Evolutionary conservation across 768 basidiomycete genomes (phyloP).

Genomic region (Tylopilus sp.): DNA sequence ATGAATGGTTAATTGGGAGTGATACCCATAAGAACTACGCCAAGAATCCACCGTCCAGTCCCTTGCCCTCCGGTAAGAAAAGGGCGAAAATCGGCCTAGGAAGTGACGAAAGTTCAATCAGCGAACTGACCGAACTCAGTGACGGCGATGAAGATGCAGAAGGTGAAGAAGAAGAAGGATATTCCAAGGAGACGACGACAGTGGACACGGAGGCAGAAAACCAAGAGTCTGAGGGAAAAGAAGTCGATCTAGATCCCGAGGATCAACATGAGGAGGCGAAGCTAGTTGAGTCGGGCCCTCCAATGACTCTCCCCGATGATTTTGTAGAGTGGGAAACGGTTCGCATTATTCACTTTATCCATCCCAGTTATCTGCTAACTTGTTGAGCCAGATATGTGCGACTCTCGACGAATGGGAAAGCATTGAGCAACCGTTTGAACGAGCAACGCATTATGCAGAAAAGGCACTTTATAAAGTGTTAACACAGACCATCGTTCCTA

Average conservation of each 20-base stretch:
- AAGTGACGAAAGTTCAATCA: constrained; percentile 58
- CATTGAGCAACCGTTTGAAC: constrained; percentile 70
- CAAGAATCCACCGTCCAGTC: constrained; percentile 10
- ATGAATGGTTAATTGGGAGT: constrained; percentile 54
- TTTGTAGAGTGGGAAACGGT: constrained; percentile 94
- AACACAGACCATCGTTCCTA: constrained; percentile 62
- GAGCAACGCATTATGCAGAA: constrained; percentile 76
- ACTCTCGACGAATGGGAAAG: constrained; percentile 84
- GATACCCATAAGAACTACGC: constrained; percentile 16
- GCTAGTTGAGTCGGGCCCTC: neutral
- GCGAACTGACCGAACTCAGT: constrained; percentile 73
- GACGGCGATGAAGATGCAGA: constrained; percentile 37
- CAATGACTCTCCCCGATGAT: constrained; percentile 38
- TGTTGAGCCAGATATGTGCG: constrained; percentile 64
- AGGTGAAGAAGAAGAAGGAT: constrained; percentile 16
- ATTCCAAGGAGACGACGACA: neutral
- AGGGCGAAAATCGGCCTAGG: constrained; percentile 53
- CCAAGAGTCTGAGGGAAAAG: neutral
- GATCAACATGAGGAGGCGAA: constrained; percentile 1
- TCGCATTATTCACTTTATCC: constrained; percentile 23
- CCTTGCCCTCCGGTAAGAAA: constrained; percentile 10
- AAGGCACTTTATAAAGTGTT: constrained; percentile 72
- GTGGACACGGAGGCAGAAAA: constrained; percentile 2
- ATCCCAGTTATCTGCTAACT: neutral
- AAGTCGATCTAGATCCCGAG: neutral